These are phyloP conservation scores for Aspergillus cavernicola DNA, from an alignment of 495 filamentous ascomycete species.

Conservation along the genomic window DNA sequence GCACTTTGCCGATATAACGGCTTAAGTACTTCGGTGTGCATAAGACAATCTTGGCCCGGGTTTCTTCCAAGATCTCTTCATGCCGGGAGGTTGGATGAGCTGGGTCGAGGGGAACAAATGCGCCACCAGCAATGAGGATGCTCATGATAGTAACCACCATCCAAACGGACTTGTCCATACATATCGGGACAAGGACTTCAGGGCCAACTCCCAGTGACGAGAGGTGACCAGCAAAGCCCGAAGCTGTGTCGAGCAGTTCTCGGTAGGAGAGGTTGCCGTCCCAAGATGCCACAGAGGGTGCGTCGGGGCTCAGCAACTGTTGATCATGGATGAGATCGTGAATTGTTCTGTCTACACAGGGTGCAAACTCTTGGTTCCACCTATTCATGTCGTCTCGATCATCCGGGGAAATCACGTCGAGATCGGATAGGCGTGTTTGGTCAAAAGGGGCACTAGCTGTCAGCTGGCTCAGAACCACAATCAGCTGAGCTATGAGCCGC, in stretches of 20 bases:
- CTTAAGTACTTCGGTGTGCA: slow-evolving; percentile 38
- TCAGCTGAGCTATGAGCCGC: neutral
- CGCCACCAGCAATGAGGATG: slow-evolving; percentile 57
- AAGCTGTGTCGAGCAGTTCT: slow-evolving; percentile 47
- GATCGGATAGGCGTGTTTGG: neutral
- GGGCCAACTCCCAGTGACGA: slow-evolving; percentile 44
- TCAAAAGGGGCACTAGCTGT: neutral
- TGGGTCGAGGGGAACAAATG: slow-evolving; percentile 56
- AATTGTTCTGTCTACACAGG: neutral
- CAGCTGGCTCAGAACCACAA: neutral
- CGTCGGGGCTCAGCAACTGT: neutral
- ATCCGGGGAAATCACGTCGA: neutral
- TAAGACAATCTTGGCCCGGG: slow-evolving; percentile 45
- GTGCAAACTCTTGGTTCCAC: neutral
- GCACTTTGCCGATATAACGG: neutral
- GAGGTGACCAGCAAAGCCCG: slow-evolving; percentile 43
- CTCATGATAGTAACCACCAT: slow-evolving; percentile 51
- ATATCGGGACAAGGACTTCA: slow-evolving; percentile 47
- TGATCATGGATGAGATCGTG: neutral
- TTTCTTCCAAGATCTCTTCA: slow-evolving; percentile 35
- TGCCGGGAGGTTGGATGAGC: slow-evolving; percentile 46
- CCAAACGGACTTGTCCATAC: slow-evolving; percentile 59
- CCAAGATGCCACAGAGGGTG: neutral
- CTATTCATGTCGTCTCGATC: neutral
- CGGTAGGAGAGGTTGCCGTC: slow-evolving; percentile 42